phyloP scores from a whole-genome alignment of 2,329 filamentous ascomycete genomes.

The Hortaea werneckii region DNA sequence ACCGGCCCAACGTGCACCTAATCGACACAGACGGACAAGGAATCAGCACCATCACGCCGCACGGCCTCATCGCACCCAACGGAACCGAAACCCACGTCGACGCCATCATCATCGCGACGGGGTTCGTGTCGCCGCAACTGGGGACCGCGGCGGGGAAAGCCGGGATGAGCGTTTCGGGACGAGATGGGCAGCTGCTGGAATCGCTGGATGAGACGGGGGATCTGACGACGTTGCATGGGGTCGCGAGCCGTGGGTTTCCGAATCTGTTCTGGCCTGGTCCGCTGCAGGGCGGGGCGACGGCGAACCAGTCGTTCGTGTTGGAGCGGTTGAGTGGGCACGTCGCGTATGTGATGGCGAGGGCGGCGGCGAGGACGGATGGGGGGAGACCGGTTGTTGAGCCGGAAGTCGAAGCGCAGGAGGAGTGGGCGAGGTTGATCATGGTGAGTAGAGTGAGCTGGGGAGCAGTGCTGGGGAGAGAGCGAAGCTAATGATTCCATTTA shows the following conservation, averaged over 20 bases:
- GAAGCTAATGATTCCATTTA: too few species aligned
- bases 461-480: too few species aligned
- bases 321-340: conserved; percentile 33
- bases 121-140: conserved; percentile 19
- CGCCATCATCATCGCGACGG: conserved; percentile 38
- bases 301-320: conserved; percentile 31
- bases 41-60: conserved; percentile 36
- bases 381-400: conserved; percentile 33
- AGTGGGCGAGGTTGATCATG: conserved; percentile 36
- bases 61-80: conserved; percentile 36
- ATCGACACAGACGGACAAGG: conserved; percentile 50
- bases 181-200: conserved; percentile 34
- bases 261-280: conserved; percentile 44
- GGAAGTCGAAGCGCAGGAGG: conserved; percentile 36
- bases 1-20: conserved; percentile 47
- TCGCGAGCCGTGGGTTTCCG: conserved; percentile 40
- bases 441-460: conserved; percentile 6
- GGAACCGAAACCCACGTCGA: conserved; percentile 41
- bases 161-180: conserved; percentile 27
- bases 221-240: conserved; percentile 43
- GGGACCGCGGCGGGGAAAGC: conserved; percentile 22
- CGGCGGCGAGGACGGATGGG: conserved; percentile 19
- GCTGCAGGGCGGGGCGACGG: conserved; percentile 31
- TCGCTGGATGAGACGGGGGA: conserved; percentile 32
- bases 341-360: conserved; percentile 32